These are phyloP conservation scores for Mortierella sp. DNA, from an alignment of 371 early-diverging fungal species.

Conservation along the genomic window DNA sequence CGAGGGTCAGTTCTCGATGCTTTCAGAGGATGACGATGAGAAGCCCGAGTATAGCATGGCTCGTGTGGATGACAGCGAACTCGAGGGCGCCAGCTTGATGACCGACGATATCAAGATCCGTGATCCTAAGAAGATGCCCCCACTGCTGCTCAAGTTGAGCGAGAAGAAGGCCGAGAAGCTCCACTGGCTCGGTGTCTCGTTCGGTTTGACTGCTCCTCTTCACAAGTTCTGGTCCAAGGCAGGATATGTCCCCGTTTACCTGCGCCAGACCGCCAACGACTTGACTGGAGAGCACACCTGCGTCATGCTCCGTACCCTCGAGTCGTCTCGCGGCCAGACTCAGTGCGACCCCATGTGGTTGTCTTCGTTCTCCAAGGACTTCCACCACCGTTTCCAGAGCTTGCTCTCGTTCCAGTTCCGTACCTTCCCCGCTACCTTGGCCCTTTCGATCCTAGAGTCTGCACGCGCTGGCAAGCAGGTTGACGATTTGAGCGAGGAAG, in stretches of 20 bases:
- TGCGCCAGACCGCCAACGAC: constrained; percentile 97
- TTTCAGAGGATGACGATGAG: constrained; percentile 75
- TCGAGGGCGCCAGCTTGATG: constrained; percentile 75
- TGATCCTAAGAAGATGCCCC: constrained; percentile 92
- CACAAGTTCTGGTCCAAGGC: constrained; percentile 98
- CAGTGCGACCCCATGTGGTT: constrained; percentile 77
- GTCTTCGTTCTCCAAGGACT: constrained; percentile 87
- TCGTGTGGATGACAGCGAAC: constrained; percentile 72
- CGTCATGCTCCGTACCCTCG: constrained; percentile 92
- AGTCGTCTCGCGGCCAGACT: constrained; percentile 63
- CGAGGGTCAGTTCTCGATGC: constrained; percentile 80
- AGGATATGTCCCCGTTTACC: constrained; percentile 94
- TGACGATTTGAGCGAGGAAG: constrained; percentile 37
- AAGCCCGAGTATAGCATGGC: constrained; percentile 61
- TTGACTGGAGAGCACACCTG: constrained; percentile 98
- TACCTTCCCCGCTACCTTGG: constrained; percentile 85
- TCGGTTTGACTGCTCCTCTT: constrained; percentile 91
- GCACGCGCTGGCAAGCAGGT: constrained; percentile 63
- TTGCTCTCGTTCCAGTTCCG: constrained; percentile 92
- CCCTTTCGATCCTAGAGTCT: constrained; percentile 87
- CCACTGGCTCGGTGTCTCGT: constrained; percentile 98
- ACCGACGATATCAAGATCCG: constrained; percentile 87
- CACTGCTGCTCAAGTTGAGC: constrained; percentile 85
- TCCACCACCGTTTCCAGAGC: constrained; percentile 88
- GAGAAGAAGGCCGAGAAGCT: constrained; percentile 86